phyloP scores from a whole-genome alignment of 495 filamentous ascomycete species.

The Penicillium chermesinum region DNA sequence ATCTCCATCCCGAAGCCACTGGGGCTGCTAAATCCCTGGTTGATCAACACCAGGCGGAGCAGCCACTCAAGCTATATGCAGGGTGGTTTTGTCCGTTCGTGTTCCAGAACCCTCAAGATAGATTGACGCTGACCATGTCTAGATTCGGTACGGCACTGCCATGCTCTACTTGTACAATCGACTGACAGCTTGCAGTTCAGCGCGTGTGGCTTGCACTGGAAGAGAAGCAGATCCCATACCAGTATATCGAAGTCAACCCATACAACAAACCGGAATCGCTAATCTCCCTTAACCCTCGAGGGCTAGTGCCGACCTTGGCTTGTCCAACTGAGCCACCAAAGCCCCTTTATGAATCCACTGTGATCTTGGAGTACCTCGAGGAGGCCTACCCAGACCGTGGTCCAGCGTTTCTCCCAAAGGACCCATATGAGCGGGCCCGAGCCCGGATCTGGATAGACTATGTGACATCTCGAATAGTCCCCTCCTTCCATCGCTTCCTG shows the following conservation, averaged over 20 bases:
- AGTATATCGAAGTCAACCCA: slow-evolving; percentile 70
- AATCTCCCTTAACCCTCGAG: slow-evolving; percentile 61
- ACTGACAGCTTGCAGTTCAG: slow-evolving; percentile 41
- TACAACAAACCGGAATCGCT: slow-evolving; percentile 62
- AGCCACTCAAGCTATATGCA: slow-evolving; percentile 56
- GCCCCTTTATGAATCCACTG: slow-evolving; percentile 61
- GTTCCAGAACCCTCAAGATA: neutral
- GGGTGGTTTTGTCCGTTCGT: slow-evolving; percentile 58
- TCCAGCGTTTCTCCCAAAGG: slow-evolving; percentile 46
- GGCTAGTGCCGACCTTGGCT: slow-evolving; percentile 61
- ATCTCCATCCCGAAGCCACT: slow-evolving; percentile 49
- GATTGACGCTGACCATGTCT: slow-evolving; percentile 5
- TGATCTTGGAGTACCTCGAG: slow-evolving; percentile 67
- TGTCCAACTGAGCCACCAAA: slow-evolving; percentile 21
- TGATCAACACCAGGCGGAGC: slow-evolving; percentile 41
- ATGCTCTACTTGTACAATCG: neutral
- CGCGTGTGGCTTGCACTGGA: slow-evolving; percentile 61
- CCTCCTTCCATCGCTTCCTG: slow-evolving; percentile 58
- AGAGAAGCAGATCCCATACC: slow-evolving; percentile 66
- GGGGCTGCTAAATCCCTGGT: slow-evolving; percentile 46
- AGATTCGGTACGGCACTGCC: slow-evolving; percentile 23
- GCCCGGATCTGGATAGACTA: slow-evolving; percentile 67
- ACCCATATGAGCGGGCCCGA: slow-evolving; percentile 54
- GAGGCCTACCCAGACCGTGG: slow-evolving; percentile 52
- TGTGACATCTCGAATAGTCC: slow-evolving; percentile 56